Evolutionary conservation across 352 stramenopile species (phyloP), one percentile per base, ranked within the genome.

Genomic region (Phytophthora pinifolia): DNA sequence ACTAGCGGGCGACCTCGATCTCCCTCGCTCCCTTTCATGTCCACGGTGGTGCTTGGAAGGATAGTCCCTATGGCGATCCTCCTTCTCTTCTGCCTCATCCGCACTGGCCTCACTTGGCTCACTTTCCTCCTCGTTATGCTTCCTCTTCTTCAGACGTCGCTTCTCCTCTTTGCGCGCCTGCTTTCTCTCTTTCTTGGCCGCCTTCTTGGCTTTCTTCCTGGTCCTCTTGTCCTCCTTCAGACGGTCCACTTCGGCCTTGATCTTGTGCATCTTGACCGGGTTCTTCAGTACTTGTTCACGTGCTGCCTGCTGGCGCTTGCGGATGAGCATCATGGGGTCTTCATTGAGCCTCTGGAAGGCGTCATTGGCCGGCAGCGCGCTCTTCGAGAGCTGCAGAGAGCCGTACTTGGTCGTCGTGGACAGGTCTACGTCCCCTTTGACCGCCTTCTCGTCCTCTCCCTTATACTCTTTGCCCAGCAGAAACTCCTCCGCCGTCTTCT

Each of bases 281-380:
- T 89, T 90, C 66, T 96, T 96, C 27, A 96, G 50, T 9, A 96
- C 86, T 67, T 75, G 92, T 70, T 89, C 89, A 54, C 79, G 67
- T 73, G 79, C 70, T 59, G 65, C 58, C 64, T 84, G 74, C 78
- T 96, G 84, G 32, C 85, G 74, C 46, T 86, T 91, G n/a, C 79
- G 76, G 32, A 99, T 98, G 14, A 94, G 57, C 82, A 98, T 98
- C 92, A 99, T 98, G 2, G 96, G 96, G 72, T 99, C 96, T 60
- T 99, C 96, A 30, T 98, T 88, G 25, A 97, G 69, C 17, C 96
- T 65, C 39, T 93, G 94, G 72, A 98, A 98, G 14, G 80, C 65
- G 58, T 98, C 90, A 50, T 97, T 98, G 9, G 82, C 73, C 1
- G 82, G 72, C 7, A 86, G 42, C 1, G 72, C 60, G 0, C 52